A percentile compares a stretch with the other conserved stretches of the same genome.
Conservation (phyloP, 202 grass and related monocot species). For the Panicum virgatum region DNA sequence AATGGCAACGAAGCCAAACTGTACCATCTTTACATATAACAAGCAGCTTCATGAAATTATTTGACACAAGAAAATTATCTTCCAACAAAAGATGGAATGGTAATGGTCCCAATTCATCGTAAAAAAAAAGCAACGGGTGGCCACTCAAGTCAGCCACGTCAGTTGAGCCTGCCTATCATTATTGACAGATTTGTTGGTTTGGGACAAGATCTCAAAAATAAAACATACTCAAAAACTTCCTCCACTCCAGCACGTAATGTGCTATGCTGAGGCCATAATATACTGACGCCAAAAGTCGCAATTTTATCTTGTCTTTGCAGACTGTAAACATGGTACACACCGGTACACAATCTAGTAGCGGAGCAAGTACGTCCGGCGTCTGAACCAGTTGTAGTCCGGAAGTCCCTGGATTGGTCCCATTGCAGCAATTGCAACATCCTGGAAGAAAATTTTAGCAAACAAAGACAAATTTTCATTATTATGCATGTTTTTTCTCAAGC, state of each 20-base stretch:
- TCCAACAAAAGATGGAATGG: constrained; percentile 8
- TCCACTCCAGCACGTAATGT: constrained; percentile 39
- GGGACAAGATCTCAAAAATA: constrained; percentile 35
- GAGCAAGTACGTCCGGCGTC: constrained; percentile 92
- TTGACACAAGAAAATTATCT: not conserved
- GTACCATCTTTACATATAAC: constrained; percentile 44
- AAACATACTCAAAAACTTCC: constrained; percentile 58
- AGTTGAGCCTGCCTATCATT: constrained; percentile 64
- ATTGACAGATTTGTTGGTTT: constrained; percentile 58
- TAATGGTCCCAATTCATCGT: constrained; percentile 26
- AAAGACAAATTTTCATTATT: not conserved
- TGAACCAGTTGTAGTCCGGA: constrained; percentile 99
- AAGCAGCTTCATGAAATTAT: constrained; percentile 39
- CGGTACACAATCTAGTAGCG: constrained; percentile 63
- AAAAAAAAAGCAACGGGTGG: constrained; percentile 41
- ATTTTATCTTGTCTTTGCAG: constrained; percentile 45
- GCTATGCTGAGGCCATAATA: constrained; percentile 47
- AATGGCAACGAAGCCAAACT: not conserved
- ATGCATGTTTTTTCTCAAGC: not conserved
- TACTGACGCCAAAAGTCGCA: constrained; percentile 49
- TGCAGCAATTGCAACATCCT: constrained; percentile 93
- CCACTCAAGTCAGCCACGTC: constrained; percentile 36
- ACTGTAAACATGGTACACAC: constrained; percentile 59
- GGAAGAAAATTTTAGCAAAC: too few relatives aligned
- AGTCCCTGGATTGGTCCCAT: constrained; percentile 88